Conservation (phyloP, 805 yeast genomes). For the Wickerhamiella brachini region DNA sequence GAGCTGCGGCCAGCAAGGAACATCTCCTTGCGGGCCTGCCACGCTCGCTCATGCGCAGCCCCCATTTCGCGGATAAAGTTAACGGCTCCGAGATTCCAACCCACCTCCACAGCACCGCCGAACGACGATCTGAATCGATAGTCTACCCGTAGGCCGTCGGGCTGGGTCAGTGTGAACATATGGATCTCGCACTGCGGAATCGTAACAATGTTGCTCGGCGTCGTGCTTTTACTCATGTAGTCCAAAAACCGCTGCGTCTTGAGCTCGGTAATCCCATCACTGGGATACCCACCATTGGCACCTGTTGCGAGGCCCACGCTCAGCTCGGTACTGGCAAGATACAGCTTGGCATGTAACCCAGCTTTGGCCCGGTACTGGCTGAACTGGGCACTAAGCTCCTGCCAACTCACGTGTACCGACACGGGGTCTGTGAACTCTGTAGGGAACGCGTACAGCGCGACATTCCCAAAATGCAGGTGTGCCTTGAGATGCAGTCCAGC, state of each 20-base stretch:
- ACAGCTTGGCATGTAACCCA: constrained; percentile 39
- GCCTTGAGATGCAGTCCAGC: constrained; percentile 40
- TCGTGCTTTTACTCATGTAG: constrained; percentile 39
- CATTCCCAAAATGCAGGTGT: constrained; percentile 42
- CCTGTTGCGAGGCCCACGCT: constrained; percentile 53
- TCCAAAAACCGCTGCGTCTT: constrained; percentile 42
- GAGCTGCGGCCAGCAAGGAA: constrained; percentile 7
- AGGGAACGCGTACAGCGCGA: constrained; percentile 61
- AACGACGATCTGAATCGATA: constrained; percentile 59
- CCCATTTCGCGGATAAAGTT: constrained; percentile 87
- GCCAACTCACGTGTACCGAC: constrained; percentile 39
- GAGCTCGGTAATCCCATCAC: constrained; percentile 33
- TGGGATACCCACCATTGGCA: constrained; percentile 31
- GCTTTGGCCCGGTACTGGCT: constrained; percentile 14
- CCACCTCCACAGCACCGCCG: constrained; percentile 79
- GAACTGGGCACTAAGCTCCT: constrained; percentile 20
- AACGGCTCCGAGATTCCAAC: constrained; percentile 90
- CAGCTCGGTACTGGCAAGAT: constrained; percentile 48
- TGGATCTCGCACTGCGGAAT: constrained; percentile 63
- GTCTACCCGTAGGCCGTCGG: constrained; percentile 38
- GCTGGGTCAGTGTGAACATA: constrained; percentile 52
- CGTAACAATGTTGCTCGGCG: constrained; percentile 67
- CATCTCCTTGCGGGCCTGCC: constrained; percentile 10
- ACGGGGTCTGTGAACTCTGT: constrained; percentile 66
- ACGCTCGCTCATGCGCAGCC: constrained; percentile 44